phyloP scores from a whole-genome alignment of 352 stramenopile species.

The Phytophthora fragariae region DNA sequence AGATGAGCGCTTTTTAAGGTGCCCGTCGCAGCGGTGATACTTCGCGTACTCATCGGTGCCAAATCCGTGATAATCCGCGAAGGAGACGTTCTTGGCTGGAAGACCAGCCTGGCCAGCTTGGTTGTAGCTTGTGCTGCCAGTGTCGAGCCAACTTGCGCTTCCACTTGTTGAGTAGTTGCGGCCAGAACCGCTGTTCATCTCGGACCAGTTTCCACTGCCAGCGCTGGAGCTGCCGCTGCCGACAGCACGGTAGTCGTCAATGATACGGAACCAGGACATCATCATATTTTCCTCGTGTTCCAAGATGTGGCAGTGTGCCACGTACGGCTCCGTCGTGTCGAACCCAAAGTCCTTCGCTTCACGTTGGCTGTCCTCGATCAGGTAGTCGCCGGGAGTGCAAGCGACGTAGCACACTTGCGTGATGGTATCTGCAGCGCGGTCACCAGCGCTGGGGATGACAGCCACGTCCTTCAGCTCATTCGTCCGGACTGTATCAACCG shows the following conservation, averaged over 20 bases:
- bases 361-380: conserved; percentile 54
- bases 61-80: conserved; percentile 2
- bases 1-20: neutral
- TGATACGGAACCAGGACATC: conserved; percentile 75
- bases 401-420: conserved; percentile 80
- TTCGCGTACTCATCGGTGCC: neutral
- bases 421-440: conserved; percentile 41
- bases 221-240: neutral
- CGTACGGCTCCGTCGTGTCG: conserved; percentile 70
- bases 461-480: conserved; percentile 81
- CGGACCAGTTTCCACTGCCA: neutral
- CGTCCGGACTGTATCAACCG: conserved; percentile 65
- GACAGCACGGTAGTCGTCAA: conserved; percentile 17
- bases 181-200: neutral
- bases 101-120: neutral
- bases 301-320: conserved; percentile 79
- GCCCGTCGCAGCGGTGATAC: conserved; percentile 6
- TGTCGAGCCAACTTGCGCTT: neutral
- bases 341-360: conserved; percentile 68
- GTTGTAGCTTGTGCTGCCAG: neutral
- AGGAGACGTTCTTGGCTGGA: conserved; percentile 2
- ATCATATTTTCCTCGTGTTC: conserved; percentile 82
- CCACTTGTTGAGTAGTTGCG: neutral
- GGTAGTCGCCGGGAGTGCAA: conserved; percentile 70
- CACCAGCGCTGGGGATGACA: conserved; percentile 69